Conservation (phyloP, 441 rosid species). For the Erodium trifolium region DNA sequence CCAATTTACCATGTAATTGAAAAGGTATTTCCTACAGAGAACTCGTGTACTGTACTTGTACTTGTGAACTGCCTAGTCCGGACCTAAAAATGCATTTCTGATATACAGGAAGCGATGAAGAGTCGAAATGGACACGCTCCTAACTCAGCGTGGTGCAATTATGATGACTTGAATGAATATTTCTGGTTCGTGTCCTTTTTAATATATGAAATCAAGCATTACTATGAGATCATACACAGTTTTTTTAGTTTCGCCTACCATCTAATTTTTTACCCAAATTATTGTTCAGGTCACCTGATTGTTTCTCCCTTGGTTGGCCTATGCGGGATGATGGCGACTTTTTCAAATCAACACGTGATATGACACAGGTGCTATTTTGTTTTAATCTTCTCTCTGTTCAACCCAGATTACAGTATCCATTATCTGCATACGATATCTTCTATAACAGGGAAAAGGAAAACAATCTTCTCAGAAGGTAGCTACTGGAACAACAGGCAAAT, state of each 20-base stretch:
- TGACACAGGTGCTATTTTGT: slow-evolving; percentile 32
- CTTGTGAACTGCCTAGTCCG: slow-evolving; percentile 12
- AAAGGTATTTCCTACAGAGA: slow-evolving; percentile 39
- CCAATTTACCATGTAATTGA: slow-evolving; percentile 80
- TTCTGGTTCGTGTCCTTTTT: slow-evolving; percentile 64
- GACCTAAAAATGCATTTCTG: slow-evolving; percentile 10
- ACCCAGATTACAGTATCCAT: slow-evolving; percentile 11
- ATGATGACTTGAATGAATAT: slow-evolving; percentile 95
- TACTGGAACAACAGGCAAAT: slow-evolving; percentile 71
- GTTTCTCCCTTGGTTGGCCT: slow-evolving; percentile 99
- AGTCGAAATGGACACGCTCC: slow-evolving; percentile 76
- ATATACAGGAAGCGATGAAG: slow-evolving; percentile 75
- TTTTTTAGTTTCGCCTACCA: slow-evolving; percentile 4
- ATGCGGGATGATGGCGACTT: slow-evolving; percentile 99
- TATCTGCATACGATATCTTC: slow-evolving; percentile 18
- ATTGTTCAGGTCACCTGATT: slow-evolving; percentile 66
- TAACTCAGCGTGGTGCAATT: slow-evolving; percentile 91
- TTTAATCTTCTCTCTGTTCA: slow-evolving; percentile 12
- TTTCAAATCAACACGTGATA: slow-evolving; percentile 73
- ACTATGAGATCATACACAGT: not conserved
- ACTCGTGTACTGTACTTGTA: too few relatives aligned
- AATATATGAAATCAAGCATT: slow-evolving; percentile 16
- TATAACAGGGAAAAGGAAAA: slow-evolving; percentile 60
- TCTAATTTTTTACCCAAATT: slow-evolving; percentile 16
- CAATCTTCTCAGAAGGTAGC: slow-evolving; percentile 31